Evolutionary conservation across 371 early-diverging fungal species (phyloP), one percentile per base, ranked within the genome.

Genomic region (Saksenaea vasiformis): DNA sequence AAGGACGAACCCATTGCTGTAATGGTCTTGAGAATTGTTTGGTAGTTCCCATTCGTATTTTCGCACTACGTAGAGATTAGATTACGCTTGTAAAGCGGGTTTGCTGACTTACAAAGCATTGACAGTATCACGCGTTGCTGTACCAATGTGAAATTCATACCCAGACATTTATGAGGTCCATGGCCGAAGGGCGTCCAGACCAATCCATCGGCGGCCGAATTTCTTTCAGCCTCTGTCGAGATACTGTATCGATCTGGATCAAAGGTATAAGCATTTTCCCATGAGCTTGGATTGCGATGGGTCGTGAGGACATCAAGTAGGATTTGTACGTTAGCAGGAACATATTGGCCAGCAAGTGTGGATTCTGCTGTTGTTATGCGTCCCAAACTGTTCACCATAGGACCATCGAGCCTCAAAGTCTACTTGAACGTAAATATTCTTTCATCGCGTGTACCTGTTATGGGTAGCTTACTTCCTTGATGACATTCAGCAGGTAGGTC

Each of bases 61-160:
- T 14, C 65, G 41, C 28, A 70, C 63, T 60, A 56, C 31, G 31
- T 24, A 24, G 5, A 27, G 9, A 28, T 27, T 36, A 51, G 17
- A 19, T 36, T 1, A 43, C 9, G n/a, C 5, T 5, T 41, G 15
- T 7, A 5, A 19, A 14, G n/a, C 7, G 11, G 11, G 10, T 22
- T 5, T 47, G 4, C 17, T 15, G 14, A 62, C 67, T 67, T 58
- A 67, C 67, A 53, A 14, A 85, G 65, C 70, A 79, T 65, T 13
- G 72, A 60, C 36, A 79, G 61, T 1, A 78, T 41, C 13, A 85
- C 68, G 19, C 80, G 77, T 65, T 80, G 82, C 37, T 80, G 78
- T 9, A 74, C 63, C 54, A 85, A 51, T 3, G 74, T 69, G 65
- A 85, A 83, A 51, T 82, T 73, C 66, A 72, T 67, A 35, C 83